phyloP scores from a whole-genome alignment of 208 protist genomes.

The Leishmania turanica region DNA sequence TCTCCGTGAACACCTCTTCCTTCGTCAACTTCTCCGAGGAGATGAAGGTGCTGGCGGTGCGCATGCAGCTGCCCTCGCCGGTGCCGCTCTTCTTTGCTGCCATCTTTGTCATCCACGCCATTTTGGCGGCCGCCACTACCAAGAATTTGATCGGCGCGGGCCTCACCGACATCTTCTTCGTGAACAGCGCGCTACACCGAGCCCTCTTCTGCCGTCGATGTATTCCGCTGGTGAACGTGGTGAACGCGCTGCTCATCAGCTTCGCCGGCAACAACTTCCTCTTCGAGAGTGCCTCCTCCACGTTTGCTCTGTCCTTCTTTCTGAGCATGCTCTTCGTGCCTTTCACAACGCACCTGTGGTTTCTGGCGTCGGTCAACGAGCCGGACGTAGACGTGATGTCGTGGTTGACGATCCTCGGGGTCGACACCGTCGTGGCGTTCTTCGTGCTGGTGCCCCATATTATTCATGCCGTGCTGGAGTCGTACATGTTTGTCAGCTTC shows the following conservation, averaged over 20 bases:
- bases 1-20: constrained; percentile 44
- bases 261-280: constrained; percentile 74
- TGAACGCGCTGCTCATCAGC: constrained; percentile 75
- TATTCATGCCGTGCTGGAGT: constrained; percentile 62
- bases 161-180: constrained; percentile 67
- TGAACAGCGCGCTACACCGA: constrained; percentile 56
- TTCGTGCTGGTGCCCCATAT: constrained; percentile 63
- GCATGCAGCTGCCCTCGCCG: constrained; percentile 58
- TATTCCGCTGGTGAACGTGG: constrained; percentile 68
- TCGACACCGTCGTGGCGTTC: constrained; percentile 48
- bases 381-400: constrained; percentile 57
- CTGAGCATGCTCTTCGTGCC: constrained; percentile 62
- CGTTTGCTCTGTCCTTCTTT: constrained; percentile 59
- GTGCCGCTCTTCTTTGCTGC: constrained; percentile 56
- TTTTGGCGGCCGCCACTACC: constrained; percentile 42
- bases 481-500: constrained; percentile 63
- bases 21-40: constrained; percentile 17
- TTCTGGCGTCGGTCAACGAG: constrained; percentile 78
- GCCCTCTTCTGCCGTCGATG: constrained; percentile 75
- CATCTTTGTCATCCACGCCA: constrained; percentile 62
- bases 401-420: constrained; percentile 63
- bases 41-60: constrained; percentile 34
- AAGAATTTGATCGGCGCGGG: constrained; percentile 57
- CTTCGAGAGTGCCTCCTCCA: constrained; percentile 46
- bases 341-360: constrained; percentile 79